Evolutionary conservation across 2,329 filamentous ascomycete genomes (phyloP).

Genomic region (Mycogone perniciosa): DNA sequence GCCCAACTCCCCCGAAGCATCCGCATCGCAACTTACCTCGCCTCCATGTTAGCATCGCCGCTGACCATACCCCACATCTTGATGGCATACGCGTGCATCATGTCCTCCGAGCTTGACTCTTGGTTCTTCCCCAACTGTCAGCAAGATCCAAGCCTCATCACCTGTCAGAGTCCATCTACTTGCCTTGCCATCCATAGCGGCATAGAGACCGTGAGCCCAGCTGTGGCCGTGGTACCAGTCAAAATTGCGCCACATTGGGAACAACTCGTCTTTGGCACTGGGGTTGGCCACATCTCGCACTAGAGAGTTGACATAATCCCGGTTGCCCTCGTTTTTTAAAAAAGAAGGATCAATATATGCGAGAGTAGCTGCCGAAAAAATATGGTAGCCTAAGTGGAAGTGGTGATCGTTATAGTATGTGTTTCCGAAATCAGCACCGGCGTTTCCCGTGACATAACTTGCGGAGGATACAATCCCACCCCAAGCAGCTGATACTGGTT

Average conservation of each 20-base stretch:
- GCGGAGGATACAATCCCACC: slow-evolving; percentile 74
- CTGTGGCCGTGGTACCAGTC: slow-evolving; percentile 95
- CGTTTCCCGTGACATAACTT: slow-evolving; percentile 62
- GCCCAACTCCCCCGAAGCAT: neutral
- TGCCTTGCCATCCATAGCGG: slow-evolving; percentile 65
- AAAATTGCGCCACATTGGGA: slow-evolving; percentile 76
- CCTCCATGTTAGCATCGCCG: slow-evolving; percentile 73
- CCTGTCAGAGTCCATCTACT: neutral
- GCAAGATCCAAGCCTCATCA: neutral
- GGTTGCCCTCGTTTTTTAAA: slow-evolving; percentile 71
- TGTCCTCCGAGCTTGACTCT: slow-evolving; percentile 87
- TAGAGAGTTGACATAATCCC: slow-evolving; percentile 71
- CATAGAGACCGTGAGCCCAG: slow-evolving; percentile 78
- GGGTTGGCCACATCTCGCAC: slow-evolving; percentile 81
- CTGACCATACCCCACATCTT: slow-evolving; percentile 88
- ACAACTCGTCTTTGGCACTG: slow-evolving; percentile 60
- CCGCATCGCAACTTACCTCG: slow-evolving; percentile 42
- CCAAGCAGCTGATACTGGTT: slow-evolving; percentile 51
- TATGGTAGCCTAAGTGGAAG: slow-evolving; percentile 82
- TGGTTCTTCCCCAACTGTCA: slow-evolving; percentile 44
- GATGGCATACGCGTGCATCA: slow-evolving; percentile 77
- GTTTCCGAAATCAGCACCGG: slow-evolving; percentile 81
- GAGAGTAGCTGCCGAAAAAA: slow-evolving; percentile 79
- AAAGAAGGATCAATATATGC: slow-evolving; percentile 70
- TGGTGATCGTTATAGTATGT: slow-evolving; percentile 74